Percentiles rank a stretch among this genome's conserved stretches.
phyloP scores from a whole-genome alignment of 768 basidiomycete genomes.

The Sarcomyxa edulis region DNA sequence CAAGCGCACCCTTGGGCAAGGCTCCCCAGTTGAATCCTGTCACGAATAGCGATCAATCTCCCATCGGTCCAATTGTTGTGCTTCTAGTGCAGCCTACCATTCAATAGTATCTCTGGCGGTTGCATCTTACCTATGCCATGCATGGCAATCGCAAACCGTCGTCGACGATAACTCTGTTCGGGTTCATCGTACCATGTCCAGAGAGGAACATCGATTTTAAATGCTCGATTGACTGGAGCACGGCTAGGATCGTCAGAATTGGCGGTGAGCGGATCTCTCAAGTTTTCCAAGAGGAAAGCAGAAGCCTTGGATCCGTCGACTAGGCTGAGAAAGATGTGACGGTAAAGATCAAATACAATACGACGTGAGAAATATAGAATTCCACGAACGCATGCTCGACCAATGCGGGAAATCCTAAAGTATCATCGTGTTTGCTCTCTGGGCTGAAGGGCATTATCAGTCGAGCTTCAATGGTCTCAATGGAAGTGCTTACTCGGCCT shows the following conservation, averaged over 20 bases:
- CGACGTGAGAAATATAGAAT: neutral
- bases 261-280: conserved; percentile 19
- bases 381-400: conserved; percentile 15
- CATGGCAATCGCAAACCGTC: conserved; percentile 28
- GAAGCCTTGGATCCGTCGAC: conserved; percentile 24
- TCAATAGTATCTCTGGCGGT: neutral
- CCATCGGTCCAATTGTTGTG: neutral
- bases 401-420: conserved; percentile 18
- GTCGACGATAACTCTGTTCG: conserved; percentile 13
- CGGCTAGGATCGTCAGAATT: conserved; percentile 17
- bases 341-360: neutral
- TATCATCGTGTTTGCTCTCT: conserved; percentile 6
- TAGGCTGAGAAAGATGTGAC: conserved; percentile 12
- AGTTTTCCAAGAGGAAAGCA: conserved; percentile 24
- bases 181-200: conserved; percentile 21
- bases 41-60: neutral
- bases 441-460: no score
- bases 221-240: conserved; percentile 4
- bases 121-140: conserved; percentile 7
- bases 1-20: conserved; percentile 41
- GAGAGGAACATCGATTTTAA: conserved; percentile 12
- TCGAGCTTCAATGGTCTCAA: no score
- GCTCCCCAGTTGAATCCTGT: conserved; percentile 56
- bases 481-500: conserved; percentile 19
- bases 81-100: neutral